Base-by-base conservation (phyloP, 2,329 filamentous ascomycete species). In the Acrocalymma vagum region DNA sequence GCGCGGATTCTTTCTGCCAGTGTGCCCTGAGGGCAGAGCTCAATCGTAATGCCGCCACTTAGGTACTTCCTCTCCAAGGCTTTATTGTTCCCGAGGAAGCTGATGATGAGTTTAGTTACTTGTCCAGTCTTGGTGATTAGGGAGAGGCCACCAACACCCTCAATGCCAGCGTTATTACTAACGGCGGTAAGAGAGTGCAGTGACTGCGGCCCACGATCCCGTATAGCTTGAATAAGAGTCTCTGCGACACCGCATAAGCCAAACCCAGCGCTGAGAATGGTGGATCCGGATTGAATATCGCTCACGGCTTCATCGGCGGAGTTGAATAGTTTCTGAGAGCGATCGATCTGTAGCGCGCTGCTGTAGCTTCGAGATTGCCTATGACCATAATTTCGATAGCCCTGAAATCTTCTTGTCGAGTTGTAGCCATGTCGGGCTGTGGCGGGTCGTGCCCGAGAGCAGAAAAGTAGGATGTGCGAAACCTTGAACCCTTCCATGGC, bases 131-230 rank as follows among this genome's bases (percentile, higher is more conserved):
- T 79, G 0, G 86, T 85, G 20, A 93, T 78, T 4, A 82, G 78
- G 2, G 87, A 82, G 17, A 93, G 73, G 0, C 88, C 88, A 11
- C 65, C 65, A 3, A 83, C 81, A 25, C 82, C 82, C 40, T 87
- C 83, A 6, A 84, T 78, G 17, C 88, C 88, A n/a, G 88, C 88
- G 63, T 93, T 93, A 65, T 93, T 93, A 27, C 87, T 91, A 1
- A 92, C 85, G 10, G 86, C 88, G 1, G 87, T 91, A 16, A 93
- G 72, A 5, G 61, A 62, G 23, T 69, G 62, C 22, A 69, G 42
- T 14, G 61, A 62, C 16, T 66, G 34, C 6, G 55, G 29, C 1
- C 65, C 65, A 3, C 65, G 58, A 36, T 56, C 59, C 25, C 55
- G 41, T 31, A 71, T 62, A 9, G 67, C 67, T n/a, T 58, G 42